Conservation (phyloP, 2,329 filamentous ascomycete species). For the Trichoderma oligosporum region DNA sequence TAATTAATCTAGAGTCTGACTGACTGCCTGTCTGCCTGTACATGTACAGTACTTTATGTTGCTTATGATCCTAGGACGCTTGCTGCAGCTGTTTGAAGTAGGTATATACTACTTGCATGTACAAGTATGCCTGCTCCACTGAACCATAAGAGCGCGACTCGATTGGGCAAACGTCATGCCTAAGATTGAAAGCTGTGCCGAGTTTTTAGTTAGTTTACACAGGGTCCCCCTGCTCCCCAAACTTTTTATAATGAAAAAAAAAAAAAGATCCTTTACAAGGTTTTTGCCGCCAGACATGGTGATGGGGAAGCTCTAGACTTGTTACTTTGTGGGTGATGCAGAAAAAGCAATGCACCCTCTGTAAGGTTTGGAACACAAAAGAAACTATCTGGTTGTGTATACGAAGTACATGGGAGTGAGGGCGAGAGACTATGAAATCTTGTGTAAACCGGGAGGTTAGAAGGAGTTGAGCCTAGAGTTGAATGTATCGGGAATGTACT, state of each 20-base stretch:
- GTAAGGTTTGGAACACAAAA: neutral
- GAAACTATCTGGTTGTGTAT: neutral
- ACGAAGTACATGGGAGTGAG: conserved; percentile 1
- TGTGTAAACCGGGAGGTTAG: too few species aligned
- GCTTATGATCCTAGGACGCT: neutral
- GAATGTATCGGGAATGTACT: too few species aligned
- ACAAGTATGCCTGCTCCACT: conserved; percentile 1
- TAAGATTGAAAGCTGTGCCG: neutral
- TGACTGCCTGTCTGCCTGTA: too few species aligned
- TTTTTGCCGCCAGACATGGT: conserved; percentile 5
- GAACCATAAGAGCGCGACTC: neutral
- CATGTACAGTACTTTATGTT: too few species aligned
- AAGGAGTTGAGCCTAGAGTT: too few species aligned
- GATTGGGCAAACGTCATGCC: conserved; percentile 12
- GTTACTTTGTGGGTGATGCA: neutral
- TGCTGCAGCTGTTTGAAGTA: neutral
- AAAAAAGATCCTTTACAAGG: neutral
- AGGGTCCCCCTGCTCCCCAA: neutral
- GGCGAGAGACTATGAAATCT: too few species aligned
- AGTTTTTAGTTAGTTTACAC: neutral
- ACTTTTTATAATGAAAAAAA: neutral
- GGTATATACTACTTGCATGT: neutral
- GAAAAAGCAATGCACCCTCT: neutral
- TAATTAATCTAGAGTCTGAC: conserved; percentile 10
- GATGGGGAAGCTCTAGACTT: neutral